Evolutionary conservation across 2,329 filamentous ascomycete species (phyloP).

Genomic region (Cladosporium oxysporum): DNA sequence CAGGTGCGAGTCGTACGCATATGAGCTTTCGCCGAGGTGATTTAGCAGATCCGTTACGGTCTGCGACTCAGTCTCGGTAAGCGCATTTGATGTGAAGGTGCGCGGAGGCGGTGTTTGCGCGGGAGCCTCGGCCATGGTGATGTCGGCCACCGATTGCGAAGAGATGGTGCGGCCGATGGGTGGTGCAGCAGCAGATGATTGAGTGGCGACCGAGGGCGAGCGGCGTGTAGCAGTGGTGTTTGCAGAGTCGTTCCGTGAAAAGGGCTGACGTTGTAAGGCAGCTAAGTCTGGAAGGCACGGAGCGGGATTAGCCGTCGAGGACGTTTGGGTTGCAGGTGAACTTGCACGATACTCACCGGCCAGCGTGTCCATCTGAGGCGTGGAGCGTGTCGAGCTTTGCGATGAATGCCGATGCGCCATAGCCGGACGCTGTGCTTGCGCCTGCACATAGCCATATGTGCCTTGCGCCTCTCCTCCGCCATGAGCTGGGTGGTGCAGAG

Average conservation of each 20-base stretch:
- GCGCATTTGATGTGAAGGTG: conserved; percentile 44
- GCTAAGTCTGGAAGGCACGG: conserved; percentile 44
- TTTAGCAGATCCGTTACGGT: conserved; percentile 47
- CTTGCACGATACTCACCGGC: conserved; percentile 41
- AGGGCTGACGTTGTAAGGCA: conserved; percentile 46
- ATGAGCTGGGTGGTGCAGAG: conserved; percentile 26
- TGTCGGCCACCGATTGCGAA: conserved; percentile 46
- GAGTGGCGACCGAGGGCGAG: conserved; percentile 29
- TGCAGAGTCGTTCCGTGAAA: conserved; percentile 38
- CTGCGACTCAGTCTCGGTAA: conserved; percentile 47
- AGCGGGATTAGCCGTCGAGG: conserved; percentile 22
- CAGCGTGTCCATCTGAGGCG: conserved; percentile 50
- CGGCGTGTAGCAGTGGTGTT: conserved; percentile 34
- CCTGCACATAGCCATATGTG: conserved; percentile 12
- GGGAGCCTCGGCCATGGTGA: conserved; percentile 50
- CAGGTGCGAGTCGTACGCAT: conserved; percentile 52
- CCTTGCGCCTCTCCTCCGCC: conserved; percentile 7
- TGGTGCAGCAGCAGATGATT: conserved; percentile 25
- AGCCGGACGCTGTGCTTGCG: conserved; percentile 25
- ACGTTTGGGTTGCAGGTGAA: not conserved
- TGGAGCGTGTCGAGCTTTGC: conserved; percentile 27
- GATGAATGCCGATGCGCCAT: conserved; percentile 43
- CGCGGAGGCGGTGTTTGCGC: conserved; percentile 45
- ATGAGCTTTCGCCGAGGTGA: conserved; percentile 49
- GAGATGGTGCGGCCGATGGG: conserved; percentile 43